phyloP scores from a whole-genome alignment of 495 filamentous ascomycete species.

The Staphylotrichum tortipilum region DNA sequence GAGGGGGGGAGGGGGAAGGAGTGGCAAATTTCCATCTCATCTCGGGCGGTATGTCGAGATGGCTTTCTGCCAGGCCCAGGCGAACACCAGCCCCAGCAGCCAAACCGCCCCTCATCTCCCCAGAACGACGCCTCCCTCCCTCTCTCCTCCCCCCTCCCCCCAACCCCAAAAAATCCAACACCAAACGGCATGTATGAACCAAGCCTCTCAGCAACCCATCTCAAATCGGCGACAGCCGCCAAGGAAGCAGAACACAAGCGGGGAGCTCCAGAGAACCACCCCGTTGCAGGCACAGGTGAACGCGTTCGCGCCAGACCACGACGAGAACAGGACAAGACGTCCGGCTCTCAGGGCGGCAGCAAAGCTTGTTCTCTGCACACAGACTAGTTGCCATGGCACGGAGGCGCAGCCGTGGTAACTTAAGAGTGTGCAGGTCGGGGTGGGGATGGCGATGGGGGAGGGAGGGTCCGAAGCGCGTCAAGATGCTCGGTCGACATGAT shows the following conservation, averaged over 20 bases:
- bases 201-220: constrained; percentile 12
- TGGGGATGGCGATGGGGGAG: neutral
- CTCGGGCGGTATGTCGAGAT: neutral
- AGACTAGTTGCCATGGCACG: constrained; percentile 89
- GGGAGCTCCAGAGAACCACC: constrained; percentile 12
- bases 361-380: constrained; percentile 73
- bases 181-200: constrained; percentile 14
- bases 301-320: constrained; percentile 14
- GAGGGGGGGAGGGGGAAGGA: too few species aligned
- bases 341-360: constrained; percentile 25
- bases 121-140: too few species aligned
- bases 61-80: neutral
- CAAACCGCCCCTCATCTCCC: too few species aligned
- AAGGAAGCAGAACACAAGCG: constrained; percentile 9
- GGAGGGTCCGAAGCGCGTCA: neutral
- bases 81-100: too few species aligned
- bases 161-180: neutral
- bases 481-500: too few species aligned
- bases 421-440: constrained; percentile 89
- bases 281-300: constrained; percentile 13
- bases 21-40: too few species aligned
- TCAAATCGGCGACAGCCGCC: neutral
- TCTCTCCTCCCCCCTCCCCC: too few species aligned
- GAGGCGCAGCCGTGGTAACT: constrained; percentile 72
- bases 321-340: constrained; percentile 36